Conservation (phyloP, 805 yeast genomes). For the Cyberlindnera samutprakarnensis region DNA sequence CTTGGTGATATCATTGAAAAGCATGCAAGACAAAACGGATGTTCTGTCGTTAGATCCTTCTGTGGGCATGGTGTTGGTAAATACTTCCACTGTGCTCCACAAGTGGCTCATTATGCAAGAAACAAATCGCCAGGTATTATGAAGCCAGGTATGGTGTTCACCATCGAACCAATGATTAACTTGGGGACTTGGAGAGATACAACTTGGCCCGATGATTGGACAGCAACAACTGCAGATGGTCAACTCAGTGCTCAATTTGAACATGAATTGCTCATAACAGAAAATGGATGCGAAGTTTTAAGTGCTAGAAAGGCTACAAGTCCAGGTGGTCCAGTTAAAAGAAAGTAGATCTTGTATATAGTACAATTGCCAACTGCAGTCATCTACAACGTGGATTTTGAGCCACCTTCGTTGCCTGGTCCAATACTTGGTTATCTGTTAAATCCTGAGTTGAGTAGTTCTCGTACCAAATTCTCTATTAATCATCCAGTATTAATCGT, state of each 20-base stretch:
- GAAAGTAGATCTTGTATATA: constrained; percentile 32
- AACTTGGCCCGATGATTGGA: constrained; percentile 98
- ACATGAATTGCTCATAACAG: constrained; percentile 88
- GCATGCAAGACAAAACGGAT: constrained; percentile 69
- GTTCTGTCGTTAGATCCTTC: constrained; percentile 84
- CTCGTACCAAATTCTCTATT: no score
- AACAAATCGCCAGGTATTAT: constrained; percentile 92
- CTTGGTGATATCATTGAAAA: constrained; percentile 84
- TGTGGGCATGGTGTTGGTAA: constrained; percentile 91
- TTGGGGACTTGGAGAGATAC: constrained; percentile 74
- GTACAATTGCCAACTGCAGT: no score
- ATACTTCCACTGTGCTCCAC: constrained; percentile 87
- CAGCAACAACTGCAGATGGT: constrained; percentile 88
- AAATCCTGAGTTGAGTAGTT: no score
- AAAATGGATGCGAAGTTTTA: constrained; percentile 84
- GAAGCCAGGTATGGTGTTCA: constrained; percentile 93
- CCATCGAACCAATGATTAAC: constrained; percentile 96
- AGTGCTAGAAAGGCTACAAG: constrained; percentile 73
- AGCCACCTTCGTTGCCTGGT: no score
- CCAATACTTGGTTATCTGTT: no score
- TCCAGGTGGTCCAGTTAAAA: constrained; percentile 80
- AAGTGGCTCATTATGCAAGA: constrained; percentile 87
- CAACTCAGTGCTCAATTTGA: constrained; percentile 89
- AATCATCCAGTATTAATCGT: no score
- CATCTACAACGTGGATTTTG: no score